Conservation (phyloP, 768 basidiomycete genomes). For the Arthromyces matolae region DNA sequence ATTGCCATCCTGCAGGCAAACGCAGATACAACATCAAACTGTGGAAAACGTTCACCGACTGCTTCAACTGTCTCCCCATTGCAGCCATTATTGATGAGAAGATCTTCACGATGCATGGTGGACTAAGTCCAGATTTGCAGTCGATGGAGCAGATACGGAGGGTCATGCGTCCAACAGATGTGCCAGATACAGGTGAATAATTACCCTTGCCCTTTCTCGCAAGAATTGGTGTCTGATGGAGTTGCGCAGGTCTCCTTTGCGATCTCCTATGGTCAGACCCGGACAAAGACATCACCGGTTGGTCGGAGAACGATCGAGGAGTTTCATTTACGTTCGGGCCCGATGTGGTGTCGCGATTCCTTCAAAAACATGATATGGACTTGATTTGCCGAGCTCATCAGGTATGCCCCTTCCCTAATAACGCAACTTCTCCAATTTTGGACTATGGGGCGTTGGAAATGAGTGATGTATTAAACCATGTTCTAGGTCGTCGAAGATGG, state of each 20-base stretch:
- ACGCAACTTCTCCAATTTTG: too few species aligned
- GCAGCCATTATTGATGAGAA: constrained; percentile 99
- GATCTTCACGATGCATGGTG: constrained; percentile 99
- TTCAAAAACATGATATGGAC: constrained; percentile 99
- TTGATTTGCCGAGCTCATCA: constrained; percentile 98
- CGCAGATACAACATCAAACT: constrained; percentile 99
- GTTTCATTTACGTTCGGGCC: constrained; percentile 99
- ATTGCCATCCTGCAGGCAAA: constrained; percentile 63
- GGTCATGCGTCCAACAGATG: constrained; percentile 98
- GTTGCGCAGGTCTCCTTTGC: constrained; percentile 74
- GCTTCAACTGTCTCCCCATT: constrained; percentile 99
- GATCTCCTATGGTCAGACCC: constrained; percentile 99
- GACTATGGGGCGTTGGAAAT: neutral
- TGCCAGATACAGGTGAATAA: constrained; percentile 88
- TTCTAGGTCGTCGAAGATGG: constrained; percentile 94
- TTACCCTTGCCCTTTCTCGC: neutral
- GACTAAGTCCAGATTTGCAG: constrained; percentile 94
- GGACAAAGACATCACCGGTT: constrained; percentile 98
- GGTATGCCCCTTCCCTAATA: constrained; percentile 51
- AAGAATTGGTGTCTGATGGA: neutral
- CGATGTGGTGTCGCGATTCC: constrained; percentile 95
- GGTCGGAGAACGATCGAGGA: constrained; percentile 99
- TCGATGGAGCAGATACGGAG: constrained; percentile 99
- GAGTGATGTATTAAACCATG: constrained; percentile 3
- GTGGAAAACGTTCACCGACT: constrained; percentile 99